Conservation (phyloP, 495 filamentous ascomycete species). For the Hypoxylon rickii region DNA sequence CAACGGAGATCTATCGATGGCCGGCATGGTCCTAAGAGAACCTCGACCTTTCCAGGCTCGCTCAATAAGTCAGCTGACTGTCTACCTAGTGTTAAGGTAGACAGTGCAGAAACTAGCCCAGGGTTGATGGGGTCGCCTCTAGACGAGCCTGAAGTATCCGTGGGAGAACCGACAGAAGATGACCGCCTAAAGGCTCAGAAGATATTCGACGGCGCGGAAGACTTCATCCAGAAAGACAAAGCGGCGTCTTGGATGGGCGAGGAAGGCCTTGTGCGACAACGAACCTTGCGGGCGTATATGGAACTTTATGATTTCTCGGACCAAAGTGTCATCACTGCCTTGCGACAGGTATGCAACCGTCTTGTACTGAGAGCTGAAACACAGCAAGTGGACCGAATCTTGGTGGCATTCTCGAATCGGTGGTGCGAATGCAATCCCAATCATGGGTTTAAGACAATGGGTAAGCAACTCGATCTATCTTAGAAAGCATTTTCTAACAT, state of each 20-base stretch:
- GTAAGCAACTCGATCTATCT: conserved; percentile 52
- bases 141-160: conserved; percentile 53
- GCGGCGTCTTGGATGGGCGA: conserved; percentile 92
- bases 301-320: conserved; percentile 85
- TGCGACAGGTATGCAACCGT: conserved; percentile 79
- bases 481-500: conserved; percentile 10
- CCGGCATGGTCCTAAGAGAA: conserved; percentile 23
- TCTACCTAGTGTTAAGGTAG: conserved; percentile 54
- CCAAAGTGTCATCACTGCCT: conserved; percentile 75
- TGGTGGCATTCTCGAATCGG: conserved; percentile 81
- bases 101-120: conserved; percentile 39
- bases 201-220: conserved; percentile 85
- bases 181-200: conserved; percentile 74
- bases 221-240: conserved; percentile 72
- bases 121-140: conserved; percentile 43
- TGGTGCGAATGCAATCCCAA: conserved; percentile 96
- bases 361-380: conserved; percentile 91
- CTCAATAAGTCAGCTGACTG: conserved; percentile 51
- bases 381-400: conserved; percentile 93
- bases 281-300: conserved; percentile 84
- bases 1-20: conserved; percentile 1
- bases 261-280: conserved; percentile 65
- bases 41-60: conserved; percentile 29
- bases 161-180: conserved; percentile 62
- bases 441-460: conserved; percentile 88